A percentile compares a stretch with the other conserved stretches of the same genome.
Evolutionary conservation across 371 early-diverging fungal species (phyloP).

Genomic region (Umbelopsis sp.): DNA sequence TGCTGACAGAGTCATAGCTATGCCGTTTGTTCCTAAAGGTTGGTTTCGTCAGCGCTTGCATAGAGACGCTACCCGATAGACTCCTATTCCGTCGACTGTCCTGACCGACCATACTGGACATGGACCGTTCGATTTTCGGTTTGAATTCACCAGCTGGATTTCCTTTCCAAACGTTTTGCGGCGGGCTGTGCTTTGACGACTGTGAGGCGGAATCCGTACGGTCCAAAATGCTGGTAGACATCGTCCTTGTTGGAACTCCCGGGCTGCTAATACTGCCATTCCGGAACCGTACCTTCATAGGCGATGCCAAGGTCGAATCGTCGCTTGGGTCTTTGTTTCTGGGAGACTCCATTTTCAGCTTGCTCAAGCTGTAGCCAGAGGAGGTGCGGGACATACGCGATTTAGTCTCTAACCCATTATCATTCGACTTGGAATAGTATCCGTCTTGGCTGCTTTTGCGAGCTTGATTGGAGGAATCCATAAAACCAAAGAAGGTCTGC

Average conservation of each 20-base stretch:
- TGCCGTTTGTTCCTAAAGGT: background rate
- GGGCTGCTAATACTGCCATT: background rate
- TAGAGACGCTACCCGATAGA: background rate
- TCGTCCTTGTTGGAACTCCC: background rate
- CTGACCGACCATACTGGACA: conserved; percentile 7
- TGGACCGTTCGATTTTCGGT: background rate
- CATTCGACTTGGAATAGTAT: background rate
- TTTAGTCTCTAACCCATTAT: background rate
- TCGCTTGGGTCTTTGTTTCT: background rate
- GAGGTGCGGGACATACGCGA: background rate
- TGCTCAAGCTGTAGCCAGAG: background rate
- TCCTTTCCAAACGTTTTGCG: background rate
- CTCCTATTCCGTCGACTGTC: background rate
- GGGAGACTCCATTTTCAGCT: background rate
- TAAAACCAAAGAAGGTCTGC: conserved; percentile 72
- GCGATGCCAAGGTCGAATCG: background rate
- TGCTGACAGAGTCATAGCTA: conserved; percentile 9
- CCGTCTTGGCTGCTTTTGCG: conserved; percentile 11
- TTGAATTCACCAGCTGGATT: background rate
- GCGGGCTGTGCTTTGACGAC: background rate
- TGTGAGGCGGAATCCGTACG: background rate
- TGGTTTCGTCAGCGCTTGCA: conserved; percentile 8
- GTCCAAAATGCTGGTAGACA: conserved; percentile 13
- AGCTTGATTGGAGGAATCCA: conserved; percentile 38
- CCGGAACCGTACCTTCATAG: background rate